Conservation (phyloP, 306 rosid species). For the Ziziphus jujuba region DNA sequence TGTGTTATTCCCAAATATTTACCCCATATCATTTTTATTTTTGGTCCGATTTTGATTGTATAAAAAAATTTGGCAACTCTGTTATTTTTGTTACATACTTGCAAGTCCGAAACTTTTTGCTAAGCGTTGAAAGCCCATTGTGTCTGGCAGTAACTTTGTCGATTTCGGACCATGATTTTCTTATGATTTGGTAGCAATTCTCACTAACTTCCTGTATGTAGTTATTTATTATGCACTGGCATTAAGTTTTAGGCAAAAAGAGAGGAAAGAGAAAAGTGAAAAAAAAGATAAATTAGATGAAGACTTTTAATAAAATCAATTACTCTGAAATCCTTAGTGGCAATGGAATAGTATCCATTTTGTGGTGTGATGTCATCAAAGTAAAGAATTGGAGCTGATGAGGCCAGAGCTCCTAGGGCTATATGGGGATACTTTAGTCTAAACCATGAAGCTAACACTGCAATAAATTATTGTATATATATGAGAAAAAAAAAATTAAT, state of each 20-base stretch:
- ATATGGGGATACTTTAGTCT: slow-evolving; percentile 82
- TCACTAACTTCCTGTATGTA: slow-evolving; percentile 56
- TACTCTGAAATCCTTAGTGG: slow-evolving; percentile 64
- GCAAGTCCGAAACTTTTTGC: slow-evolving; percentile 59
- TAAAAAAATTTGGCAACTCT: too few relatives aligned
- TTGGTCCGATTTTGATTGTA: too few relatives aligned
- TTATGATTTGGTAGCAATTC: slow-evolving; percentile 59
- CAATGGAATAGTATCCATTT: slow-evolving; percentile 51
- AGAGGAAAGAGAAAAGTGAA: background rate
- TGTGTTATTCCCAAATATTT: too few relatives aligned
- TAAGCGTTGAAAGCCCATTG: slow-evolving; percentile 54
- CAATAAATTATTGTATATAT: background rate
- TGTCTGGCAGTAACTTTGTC: slow-evolving; percentile 44
- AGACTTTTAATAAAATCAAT: background rate
- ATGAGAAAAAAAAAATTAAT: background rate
- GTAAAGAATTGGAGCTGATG: slow-evolving; percentile 81
- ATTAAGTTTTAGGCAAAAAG: background rate
- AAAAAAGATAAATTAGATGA: background rate
- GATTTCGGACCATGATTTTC: slow-evolving; percentile 62
- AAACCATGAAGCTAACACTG: slow-evolving; percentile 92
- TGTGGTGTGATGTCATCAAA: slow-evolving; percentile 54
- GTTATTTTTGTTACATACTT: background rate
- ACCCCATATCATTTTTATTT: too few relatives aligned
- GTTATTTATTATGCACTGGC: background rate
- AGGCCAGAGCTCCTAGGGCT: slow-evolving; percentile 74